A percentile compares a stretch with the other conserved stretches of the same genome.
Conservation (phyloP, 2,329 filamentous ascomycete genomes). For the Teratosphaeriaceae sp. region DNA sequence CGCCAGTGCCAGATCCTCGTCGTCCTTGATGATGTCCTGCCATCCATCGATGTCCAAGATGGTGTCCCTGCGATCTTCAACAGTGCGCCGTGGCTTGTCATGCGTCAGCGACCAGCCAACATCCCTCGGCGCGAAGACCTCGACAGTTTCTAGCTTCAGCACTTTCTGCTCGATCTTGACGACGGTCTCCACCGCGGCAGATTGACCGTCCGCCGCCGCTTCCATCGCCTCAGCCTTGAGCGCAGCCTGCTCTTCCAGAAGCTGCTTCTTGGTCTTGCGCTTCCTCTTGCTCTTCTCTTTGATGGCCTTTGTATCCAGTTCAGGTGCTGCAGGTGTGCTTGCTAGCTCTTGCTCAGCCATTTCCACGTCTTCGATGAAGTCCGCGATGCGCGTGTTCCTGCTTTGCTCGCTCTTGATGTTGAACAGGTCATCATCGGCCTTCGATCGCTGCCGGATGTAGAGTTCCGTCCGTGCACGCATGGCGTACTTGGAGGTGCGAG, state of each 20-base stretch:
- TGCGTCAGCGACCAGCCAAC: slow-evolving; percentile 56
- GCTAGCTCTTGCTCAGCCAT: slow-evolving; percentile 16
- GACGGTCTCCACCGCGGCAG: slow-evolving; percentile 29
- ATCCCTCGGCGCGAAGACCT: slow-evolving; percentile 39
- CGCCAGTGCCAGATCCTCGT: slow-evolving; percentile 57
- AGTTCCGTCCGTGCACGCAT: slow-evolving; percentile 66
- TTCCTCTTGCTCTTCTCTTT: slow-evolving; percentile 50
- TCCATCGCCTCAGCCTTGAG: slow-evolving; percentile 39
- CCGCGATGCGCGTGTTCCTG: slow-evolving; percentile 39
- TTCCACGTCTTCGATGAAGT: slow-evolving; percentile 23
- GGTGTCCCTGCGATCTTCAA: slow-evolving; percentile 58
- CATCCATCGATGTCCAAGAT: slow-evolving; percentile 65
- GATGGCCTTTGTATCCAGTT: slow-evolving; percentile 28
- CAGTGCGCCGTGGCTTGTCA: slow-evolving; percentile 54
- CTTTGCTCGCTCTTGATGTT: slow-evolving; percentile 49
- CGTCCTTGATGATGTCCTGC: slow-evolving; percentile 62
- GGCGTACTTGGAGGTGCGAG: slow-evolving; percentile 58
- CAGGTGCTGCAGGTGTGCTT: slow-evolving; percentile 16
- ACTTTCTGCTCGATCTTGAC: slow-evolving; percentile 30
- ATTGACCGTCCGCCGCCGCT: slow-evolving; percentile 22
- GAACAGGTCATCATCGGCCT: slow-evolving; percentile 78
- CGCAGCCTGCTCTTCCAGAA: slow-evolving; percentile 61
- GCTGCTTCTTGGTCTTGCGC: slow-evolving; percentile 69
- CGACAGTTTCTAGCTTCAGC: slow-evolving; percentile 41
- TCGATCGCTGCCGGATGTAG: slow-evolving; percentile 68